Evolutionary conservation across 176 grass and related monocot species (phyloP).

Genomic region (Carex littledalei): DNA sequence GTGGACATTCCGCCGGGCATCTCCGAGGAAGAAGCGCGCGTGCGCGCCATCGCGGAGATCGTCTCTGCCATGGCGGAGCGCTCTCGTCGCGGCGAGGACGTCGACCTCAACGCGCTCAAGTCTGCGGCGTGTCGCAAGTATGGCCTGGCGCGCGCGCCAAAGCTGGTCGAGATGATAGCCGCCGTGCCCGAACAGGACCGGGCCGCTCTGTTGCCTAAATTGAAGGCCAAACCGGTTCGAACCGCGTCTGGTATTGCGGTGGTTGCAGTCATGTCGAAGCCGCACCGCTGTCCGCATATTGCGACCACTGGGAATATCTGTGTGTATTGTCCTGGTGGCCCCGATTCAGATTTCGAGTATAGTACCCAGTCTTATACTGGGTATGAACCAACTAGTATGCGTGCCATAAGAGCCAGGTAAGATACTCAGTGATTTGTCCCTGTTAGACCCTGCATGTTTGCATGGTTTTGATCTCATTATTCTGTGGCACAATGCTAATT

Average conservation of each 20-base stretch:
- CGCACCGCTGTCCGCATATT: constrained; percentile 90
- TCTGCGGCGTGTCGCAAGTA: constrained; percentile 83
- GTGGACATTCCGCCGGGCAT: constrained; percentile 57
- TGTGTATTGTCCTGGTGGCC: constrained; percentile 89
- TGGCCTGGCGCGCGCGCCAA: constrained; percentile 74
- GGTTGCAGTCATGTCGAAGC: constrained; percentile 99
- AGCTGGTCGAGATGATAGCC: constrained; percentile 95
- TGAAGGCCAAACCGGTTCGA: constrained; percentile 95
- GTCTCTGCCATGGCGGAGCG: constrained; percentile 92
- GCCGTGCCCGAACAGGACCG: constrained; percentile 90
- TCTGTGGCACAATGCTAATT: neutral
- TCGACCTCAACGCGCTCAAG: constrained; percentile 96
- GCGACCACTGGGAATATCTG: constrained; percentile 95
- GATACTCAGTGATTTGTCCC: neutral
- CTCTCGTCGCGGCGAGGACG: constrained; percentile 84
- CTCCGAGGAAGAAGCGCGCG: constrained; percentile 88
- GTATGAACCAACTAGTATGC: constrained; percentile 97
- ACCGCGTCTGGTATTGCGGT: constrained; percentile 94
- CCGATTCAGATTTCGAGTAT: constrained; percentile 97
- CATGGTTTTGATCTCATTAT: neutral
- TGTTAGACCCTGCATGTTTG: neutral
- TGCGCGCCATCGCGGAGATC: constrained; percentile 93
- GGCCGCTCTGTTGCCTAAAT: constrained; percentile 59
- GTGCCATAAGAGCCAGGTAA: constrained; percentile 90
- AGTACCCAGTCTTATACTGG: constrained; percentile 97